Percentiles rank a stretch among this genome's conserved stretches.
These are phyloP conservation scores for Colletotrichum chrysophilum DNA, from an alignment of 2,329 filamentous ascomycete genomes.

Conservation along the genomic window DNA sequence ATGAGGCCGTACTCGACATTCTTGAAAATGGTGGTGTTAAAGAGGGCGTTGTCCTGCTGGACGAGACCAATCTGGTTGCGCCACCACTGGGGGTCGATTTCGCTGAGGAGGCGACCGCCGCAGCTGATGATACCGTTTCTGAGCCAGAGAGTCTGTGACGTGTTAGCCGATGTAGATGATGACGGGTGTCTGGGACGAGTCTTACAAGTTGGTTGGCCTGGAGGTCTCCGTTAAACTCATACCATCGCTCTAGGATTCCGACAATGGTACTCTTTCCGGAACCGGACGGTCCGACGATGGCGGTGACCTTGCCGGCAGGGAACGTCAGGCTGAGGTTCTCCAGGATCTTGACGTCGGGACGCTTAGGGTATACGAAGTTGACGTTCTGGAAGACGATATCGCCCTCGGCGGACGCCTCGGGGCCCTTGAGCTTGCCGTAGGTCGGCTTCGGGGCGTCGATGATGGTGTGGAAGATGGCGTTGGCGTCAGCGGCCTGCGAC, in stretches of 20 bases:
- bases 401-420: slow-evolving; percentile 54
- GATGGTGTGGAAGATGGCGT: slow-evolving; percentile 40
- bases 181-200: slow-evolving; percentile 67
- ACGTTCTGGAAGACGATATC: slow-evolving; percentile 52
- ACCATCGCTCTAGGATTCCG: slow-evolving; percentile 44
- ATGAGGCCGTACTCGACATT: slow-evolving; percentile 53
- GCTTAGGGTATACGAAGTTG: slow-evolving; percentile 38
- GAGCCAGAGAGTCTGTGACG: slow-evolving; percentile 38
- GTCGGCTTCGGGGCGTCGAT: slow-evolving; percentile 51
- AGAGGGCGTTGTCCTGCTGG: slow-evolving; percentile 66
- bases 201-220: slow-evolving; percentile 17
- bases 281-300: slow-evolving; percentile 36
- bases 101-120: slow-evolving; percentile 52
- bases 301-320: slow-evolving; percentile 37
- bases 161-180: slow-evolving; percentile 73
- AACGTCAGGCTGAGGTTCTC: slow-evolving; percentile 36
- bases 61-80: slow-evolving; percentile 91
- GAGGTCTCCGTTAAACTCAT: slow-evolving; percentile 27
- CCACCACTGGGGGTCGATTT: slow-evolving; percentile 86
- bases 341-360: slow-evolving; percentile 37
- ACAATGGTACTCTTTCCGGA: slow-evolving; percentile 46
- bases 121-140: slow-evolving; percentile 27
- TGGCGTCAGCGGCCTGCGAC: slow-evolving; percentile 38
- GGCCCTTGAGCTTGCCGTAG: slow-evolving; percentile 43
- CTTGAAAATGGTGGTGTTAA: slow-evolving; percentile 57